phyloP scores from a whole-genome alignment of 768 basidiomycete genomes.

The Tulasnella calospora region DNA sequence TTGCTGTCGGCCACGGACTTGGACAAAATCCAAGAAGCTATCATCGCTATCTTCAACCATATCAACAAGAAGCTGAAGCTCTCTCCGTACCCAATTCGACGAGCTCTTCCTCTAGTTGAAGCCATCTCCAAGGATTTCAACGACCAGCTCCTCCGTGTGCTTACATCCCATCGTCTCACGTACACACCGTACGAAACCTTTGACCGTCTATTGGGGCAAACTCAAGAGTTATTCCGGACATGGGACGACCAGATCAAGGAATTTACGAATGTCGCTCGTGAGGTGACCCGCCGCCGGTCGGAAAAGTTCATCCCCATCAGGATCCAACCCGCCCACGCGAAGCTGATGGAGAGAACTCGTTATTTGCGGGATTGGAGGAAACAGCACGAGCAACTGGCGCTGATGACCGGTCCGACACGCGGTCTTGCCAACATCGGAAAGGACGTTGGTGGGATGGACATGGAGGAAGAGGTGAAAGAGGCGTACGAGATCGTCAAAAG shows the following conservation, averaged over 20 bases:
- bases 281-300: slow-evolving; percentile 79
- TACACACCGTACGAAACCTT: slow-evolving; percentile 95
- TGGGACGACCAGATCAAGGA: slow-evolving; percentile 92
- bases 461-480: slow-evolving; percentile 95
- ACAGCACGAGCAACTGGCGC: slow-evolving; percentile 93
- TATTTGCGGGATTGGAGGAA: slow-evolving; percentile 92
- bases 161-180: slow-evolving; percentile 84
- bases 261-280: slow-evolving; percentile 87
- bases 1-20: slow-evolving; percentile 94
- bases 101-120: slow-evolving; percentile 93
- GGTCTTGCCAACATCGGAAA: slow-evolving; percentile 68
- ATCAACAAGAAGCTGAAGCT: slow-evolving; percentile 93
- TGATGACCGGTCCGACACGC: slow-evolving; percentile 94
- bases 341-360: slow-evolving; percentile 78
- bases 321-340: slow-evolving; percentile 82
- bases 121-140: slow-evolving; percentile 98
- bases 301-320: slow-evolving; percentile 98
- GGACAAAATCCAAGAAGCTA: slow-evolving; percentile 87
- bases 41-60: slow-evolving; percentile 83
- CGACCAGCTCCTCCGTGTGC: slow-evolving; percentile 84
- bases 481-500: slow-evolving; percentile 97
- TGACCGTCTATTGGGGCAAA: slow-evolving; percentile 72
- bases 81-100: slow-evolving; percentile 94
- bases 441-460: slow-evolving; percentile 86
- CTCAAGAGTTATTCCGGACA: slow-evolving; percentile 70